Evolutionary conservation across 768 basidiomycete species (phyloP), one percentile per base, ranked within the genome.

Genomic region (Calocybe indica): DNA sequence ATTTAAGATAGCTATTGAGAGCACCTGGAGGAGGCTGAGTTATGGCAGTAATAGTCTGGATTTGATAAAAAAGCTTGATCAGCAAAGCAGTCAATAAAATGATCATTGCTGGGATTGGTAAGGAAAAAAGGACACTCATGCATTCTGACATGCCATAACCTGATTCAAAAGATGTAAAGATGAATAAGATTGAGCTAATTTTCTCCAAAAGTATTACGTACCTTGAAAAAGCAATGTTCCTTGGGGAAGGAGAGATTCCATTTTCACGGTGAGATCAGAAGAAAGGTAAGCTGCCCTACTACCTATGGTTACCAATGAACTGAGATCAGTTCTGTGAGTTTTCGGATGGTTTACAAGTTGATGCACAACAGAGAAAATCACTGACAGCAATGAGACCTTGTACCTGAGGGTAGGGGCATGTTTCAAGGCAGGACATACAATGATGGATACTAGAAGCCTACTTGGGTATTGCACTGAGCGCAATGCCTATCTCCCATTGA

Each of bases 141-240:
- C 61, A 61, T 72, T 86, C 84, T 0, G 83, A 83, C 74, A 86
- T 77, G 15, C 86, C 87, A 54, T 85, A 88, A 0, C 83, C 85
- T 83, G 42, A 14, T n/a, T n/a, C n/a, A n/a, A n/a, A n/a, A n/a
- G n/a, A n/a, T n/a, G n/a, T n/a, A n/a, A n/a, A n/a, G n/a, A 22
- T n/a, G n/a, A n/a, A n/a, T n/a, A n/a, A n/a, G n/a, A n/a, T n/a
- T n/a, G n/a, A n/a, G n/a, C n/a, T n/a, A n/a, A n/a, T n/a, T n/a
- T n/a, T n/a, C n/a, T n/a, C n/a, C n/a, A n/a, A n/a, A n/a, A n/a
- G n/a, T n/a, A n/a, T n/a, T n/a, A n/a, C n/a, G n/a, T n/a, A n/a
- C n/a, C n/a, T 43, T 7, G 22, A 43, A 30, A 28, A 30, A 30
- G 34, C 12, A 11, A 31, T 4, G 8, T 28, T 31, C n/a, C n/a